phyloP scores from a whole-genome alignment of 257 asterid species.

The Cordia subcordata region DNA sequence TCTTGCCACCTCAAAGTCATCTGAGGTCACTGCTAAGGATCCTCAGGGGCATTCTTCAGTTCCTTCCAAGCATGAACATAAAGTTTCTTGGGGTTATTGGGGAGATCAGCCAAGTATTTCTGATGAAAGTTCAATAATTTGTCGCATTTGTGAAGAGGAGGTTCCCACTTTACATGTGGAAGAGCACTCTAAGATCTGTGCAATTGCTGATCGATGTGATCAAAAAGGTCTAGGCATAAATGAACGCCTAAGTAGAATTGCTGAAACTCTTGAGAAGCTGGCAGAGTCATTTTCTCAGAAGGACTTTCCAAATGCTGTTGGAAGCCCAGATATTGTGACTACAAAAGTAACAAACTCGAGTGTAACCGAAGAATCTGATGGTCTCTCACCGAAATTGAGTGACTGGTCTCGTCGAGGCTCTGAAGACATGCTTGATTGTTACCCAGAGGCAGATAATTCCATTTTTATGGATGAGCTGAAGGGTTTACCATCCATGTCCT shows the following conservation, averaged over 20 bases:
- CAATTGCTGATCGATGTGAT: constrained; percentile 96
- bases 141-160: constrained; percentile 99
- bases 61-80: constrained; percentile 60
- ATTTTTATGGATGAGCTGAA: constrained; percentile 77
- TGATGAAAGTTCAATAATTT: constrained; percentile 89
- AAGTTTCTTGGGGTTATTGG: constrained; percentile 88
- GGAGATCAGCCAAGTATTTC: constrained; percentile 74
- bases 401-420: constrained; percentile 99
- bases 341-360: constrained; percentile 81
- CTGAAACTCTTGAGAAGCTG: constrained; percentile 90
- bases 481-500: constrained; percentile 75
- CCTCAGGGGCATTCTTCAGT: constrained; percentile 33
- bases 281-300: constrained; percentile 74
- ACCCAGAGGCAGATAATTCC: constrained; percentile 74
- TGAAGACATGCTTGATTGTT: constrained; percentile 93
- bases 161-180: constrained; percentile 96
- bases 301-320: constrained; percentile 57
- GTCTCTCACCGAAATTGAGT: constrained; percentile 84
- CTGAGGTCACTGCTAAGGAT: constrained; percentile 59
- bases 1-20: constrained; percentile 51
- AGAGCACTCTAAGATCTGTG: constrained; percentile 96
- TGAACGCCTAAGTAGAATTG: constrained; percentile 76
- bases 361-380: constrained; percentile 83
- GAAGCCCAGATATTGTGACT: constrained; percentile 63
- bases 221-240: constrained; percentile 87